A percentile compares a stretch with the other conserved stretches of the same genome.
phyloP scores from a whole-genome alignment of 2,329 filamentous ascomycete genomes.

The Acephala macrosclerotiorum region DNA sequence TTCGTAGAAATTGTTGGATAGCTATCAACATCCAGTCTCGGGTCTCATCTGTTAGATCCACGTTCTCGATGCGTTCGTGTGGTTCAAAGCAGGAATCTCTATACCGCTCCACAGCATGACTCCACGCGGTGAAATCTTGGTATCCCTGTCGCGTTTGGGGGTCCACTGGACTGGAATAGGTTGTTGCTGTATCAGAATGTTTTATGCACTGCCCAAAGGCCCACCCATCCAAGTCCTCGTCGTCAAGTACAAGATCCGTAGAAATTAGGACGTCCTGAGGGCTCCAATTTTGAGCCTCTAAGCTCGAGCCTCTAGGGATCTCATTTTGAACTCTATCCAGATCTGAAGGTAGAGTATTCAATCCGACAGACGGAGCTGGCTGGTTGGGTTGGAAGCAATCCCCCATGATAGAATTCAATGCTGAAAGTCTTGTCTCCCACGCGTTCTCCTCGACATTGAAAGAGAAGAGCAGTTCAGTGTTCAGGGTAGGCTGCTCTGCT shows the following conservation, averaged over 20 bases:
- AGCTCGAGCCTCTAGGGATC: not conserved
- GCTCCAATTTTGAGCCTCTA: not conserved
- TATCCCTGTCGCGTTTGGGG: not conserved
- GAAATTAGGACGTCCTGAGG: not conserved
- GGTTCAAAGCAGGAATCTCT: not conserved
- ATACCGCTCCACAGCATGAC: not conserved
- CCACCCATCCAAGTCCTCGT: not conserved
- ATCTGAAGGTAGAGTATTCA: not conserved
- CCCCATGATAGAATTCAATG: not conserved
- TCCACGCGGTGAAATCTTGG: not conserved
- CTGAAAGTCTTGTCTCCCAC: not conserved
- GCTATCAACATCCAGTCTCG: not conserved
- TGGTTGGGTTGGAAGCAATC: not conserved
- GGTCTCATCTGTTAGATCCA: not conserved
- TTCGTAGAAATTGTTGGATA: not conserved
- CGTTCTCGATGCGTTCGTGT: not conserved
- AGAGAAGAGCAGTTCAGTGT: not conserved
- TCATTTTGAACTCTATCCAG: not conserved
- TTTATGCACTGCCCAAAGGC: not conserved
- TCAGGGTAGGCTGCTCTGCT: no score
- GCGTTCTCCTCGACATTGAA: not conserved
- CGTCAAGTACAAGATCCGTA: not conserved
- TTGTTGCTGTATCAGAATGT: not conserved
- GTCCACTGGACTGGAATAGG: not conserved
- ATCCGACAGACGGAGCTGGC: no score